Percentiles rank a stretch among this genome's conserved stretches.
phyloP scores from a whole-genome alignment of 1,284 basidiomycete genomes.

The Ustilago esculenta region DNA sequence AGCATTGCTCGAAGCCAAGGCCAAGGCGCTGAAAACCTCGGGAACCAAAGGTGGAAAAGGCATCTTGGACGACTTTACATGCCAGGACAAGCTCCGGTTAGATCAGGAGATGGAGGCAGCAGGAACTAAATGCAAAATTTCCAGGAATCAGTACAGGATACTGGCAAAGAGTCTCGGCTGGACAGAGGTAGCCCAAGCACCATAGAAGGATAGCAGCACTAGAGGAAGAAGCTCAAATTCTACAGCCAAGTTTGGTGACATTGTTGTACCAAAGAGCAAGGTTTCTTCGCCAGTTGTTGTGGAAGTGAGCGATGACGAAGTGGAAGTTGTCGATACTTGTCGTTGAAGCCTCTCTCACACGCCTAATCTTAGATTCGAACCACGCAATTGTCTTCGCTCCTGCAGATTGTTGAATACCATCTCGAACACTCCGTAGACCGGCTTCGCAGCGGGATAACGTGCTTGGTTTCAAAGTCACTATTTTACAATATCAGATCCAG shows the following conservation, averaged over 20 bases:
- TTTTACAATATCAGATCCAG: constrained; percentile 19
- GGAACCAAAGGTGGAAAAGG: not conserved
- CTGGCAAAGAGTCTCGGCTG: constrained; percentile 23
- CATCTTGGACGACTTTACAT: constrained; percentile 13
- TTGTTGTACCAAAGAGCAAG: no score
- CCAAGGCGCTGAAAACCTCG: not conserved
- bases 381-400: no score
- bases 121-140: not conserved
- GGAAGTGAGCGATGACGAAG: constrained; percentile 14
- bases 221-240: no score
- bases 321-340: constrained; percentile 27
- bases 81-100: constrained; percentile 3
- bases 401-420: no score
- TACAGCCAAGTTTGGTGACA: no score
- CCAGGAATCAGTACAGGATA: not conserved
- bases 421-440: no score
- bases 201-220: no score
- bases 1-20: constrained; percentile 13
- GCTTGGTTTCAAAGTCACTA: constrained; percentile 3
- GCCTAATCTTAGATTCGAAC: not conserved
- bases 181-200: constrained; percentile 2
- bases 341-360: not conserved
- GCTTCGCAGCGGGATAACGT: no score
- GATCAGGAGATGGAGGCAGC: constrained; percentile 7
- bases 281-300: not conserved